A percentile compares a stretch with the other conserved stretches of the same genome.
phyloP scores from a whole-genome alignment of 78 protist genomes.

The Emiliania huxleyi region DNA sequence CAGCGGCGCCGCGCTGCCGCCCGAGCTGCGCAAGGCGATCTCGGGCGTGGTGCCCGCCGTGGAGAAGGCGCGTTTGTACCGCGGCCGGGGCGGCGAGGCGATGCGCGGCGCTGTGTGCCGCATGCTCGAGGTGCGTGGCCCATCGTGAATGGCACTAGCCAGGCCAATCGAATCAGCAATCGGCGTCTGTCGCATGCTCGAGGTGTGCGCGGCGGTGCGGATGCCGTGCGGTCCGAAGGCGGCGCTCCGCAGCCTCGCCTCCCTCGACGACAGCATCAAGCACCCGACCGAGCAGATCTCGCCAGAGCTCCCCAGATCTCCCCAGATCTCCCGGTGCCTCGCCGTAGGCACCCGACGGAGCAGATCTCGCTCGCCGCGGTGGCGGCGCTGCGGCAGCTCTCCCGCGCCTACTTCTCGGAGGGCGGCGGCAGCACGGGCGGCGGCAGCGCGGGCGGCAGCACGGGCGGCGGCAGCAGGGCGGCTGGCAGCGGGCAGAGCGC shows the following conservation, averaged over 20 bases:
- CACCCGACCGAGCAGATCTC: conserved; percentile 35
- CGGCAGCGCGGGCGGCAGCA: neutral
- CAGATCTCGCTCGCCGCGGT: conserved; percentile 21
- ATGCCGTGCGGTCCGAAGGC: neutral
- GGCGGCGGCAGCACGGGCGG: neutral
- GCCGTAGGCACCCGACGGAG: conserved; percentile 31
- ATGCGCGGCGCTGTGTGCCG: conserved; percentile 49
- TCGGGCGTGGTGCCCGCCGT: conserved; percentile 36
- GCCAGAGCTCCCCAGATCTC: too few species aligned
- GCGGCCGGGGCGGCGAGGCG: conserved; percentile 64
- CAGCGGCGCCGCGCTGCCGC: neutral
- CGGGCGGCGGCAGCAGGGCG: neutral
- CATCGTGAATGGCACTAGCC: too few species aligned
- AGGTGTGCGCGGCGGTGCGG: neutral
- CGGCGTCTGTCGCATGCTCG: too few species aligned
- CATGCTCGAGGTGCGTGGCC: neutral
- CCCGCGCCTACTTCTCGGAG: neutral
- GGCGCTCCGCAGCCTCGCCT: neutral
- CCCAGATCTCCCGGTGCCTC: too few species aligned
- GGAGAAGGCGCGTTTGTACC: conserved; percentile 76
- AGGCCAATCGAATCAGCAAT: too few species aligned
- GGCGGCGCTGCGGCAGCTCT: conserved; percentile 12
- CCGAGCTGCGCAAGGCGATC: neutral
- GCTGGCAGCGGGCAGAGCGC: neutral
- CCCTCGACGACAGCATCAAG: conserved; percentile 13